These are phyloP conservation scores for Aschersonia sp. DNA, from an alignment of 2,329 filamentous ascomycete genomes.

Conservation along the genomic window DNA sequence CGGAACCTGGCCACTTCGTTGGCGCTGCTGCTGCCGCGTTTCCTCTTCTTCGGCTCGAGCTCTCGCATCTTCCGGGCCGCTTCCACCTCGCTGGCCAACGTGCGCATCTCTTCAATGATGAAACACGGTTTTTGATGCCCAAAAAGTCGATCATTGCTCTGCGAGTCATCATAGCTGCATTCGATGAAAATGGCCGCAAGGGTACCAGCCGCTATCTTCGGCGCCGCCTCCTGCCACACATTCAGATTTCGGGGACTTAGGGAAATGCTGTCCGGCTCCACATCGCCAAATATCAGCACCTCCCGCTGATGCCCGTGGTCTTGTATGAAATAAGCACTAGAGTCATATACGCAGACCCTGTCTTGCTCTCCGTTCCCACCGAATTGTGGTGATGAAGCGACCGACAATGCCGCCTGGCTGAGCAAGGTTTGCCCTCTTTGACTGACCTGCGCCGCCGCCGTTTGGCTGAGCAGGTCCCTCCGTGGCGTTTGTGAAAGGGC, in stretches of 20 bases:
- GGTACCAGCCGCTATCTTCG: slow-evolving; percentile 59
- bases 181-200: slow-evolving; percentile 84
- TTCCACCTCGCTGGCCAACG: slow-evolving; percentile 58
- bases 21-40: slow-evolving; percentile 28
- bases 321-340: slow-evolving; percentile 85
- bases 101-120: slow-evolving; percentile 62
- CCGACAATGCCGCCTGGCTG: slow-evolving; percentile 14
- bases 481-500: slow-evolving; percentile 17
- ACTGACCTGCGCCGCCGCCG: slow-evolving; percentile 1
- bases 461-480: slow-evolving; percentile 12
- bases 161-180: slow-evolving; percentile 79
- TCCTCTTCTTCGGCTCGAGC: slow-evolving; percentile 44
- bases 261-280: slow-evolving; percentile 81
- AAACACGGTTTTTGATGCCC: slow-evolving; percentile 80
- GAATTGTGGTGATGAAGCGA: slow-evolving; percentile 10
- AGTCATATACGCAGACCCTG: slow-evolving; percentile 61
- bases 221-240: slow-evolving; percentile 81
- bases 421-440: slow-evolving; percentile 13
- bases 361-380: slow-evolving; percentile 24
- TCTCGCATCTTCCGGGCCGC: slow-evolving; percentile 24
- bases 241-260: slow-evolving; percentile 64
- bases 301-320: slow-evolving; percentile 57
- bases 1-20: not conserved
- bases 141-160: slow-evolving; percentile 64
- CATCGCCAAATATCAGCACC: slow-evolving; percentile 86